A percentile compares a stretch with the other conserved stretches of the same genome.
Conservation (phyloP, 495 filamentous ascomycete species). For the Stereocaulon alpinum region DNA sequence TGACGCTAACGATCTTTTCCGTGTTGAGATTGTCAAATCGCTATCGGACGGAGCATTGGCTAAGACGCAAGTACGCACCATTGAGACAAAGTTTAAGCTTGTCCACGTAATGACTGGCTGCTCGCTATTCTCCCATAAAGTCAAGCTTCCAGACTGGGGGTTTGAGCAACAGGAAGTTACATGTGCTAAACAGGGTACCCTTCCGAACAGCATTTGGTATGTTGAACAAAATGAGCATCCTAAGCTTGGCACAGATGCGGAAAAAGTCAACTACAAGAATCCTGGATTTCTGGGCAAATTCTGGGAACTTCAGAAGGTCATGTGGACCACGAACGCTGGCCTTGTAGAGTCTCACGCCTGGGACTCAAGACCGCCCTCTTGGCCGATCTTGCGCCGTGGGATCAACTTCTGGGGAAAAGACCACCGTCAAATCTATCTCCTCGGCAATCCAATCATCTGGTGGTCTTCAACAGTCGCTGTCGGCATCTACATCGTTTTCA, state of each 20-base stretch:
- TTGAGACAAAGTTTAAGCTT: slow-evolving; percentile 91
- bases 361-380: slow-evolving; percentile 90
- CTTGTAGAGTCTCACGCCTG: slow-evolving; percentile 94
- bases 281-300: slow-evolving; percentile 98
- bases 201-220: slow-evolving; percentile 96
- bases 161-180: slow-evolving; percentile 98
- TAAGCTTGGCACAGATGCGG: slow-evolving; percentile 56
- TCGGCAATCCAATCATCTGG: slow-evolving; percentile 94
- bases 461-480: slow-evolving; percentile 81
- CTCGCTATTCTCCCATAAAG: slow-evolving; percentile 94
- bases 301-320: slow-evolving; percentile 98
- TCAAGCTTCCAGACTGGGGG: slow-evolving; percentile 95
- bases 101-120: slow-evolving; percentile 96
- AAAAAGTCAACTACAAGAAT: slow-evolving; percentile 90
- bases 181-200: slow-evolving; percentile 81
- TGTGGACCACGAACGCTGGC: slow-evolving; percentile 98
- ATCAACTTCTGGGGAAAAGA: slow-evolving; percentile 99
- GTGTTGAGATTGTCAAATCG: slow-evolving; percentile 85
- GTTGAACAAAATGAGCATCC: slow-evolving; percentile 83
- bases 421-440: slow-evolving; percentile 87
- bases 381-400: slow-evolving; percentile 85
- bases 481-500: slow-evolving; percentile 67
- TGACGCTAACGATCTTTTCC: slow-evolving; percentile 93
- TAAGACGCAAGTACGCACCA: slow-evolving; percentile 80
- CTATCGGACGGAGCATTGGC: slow-evolving; percentile 71